Conservation (phyloP, 1,284 basidiomycete genomes). For the Puccinia brachypodii region DNA sequence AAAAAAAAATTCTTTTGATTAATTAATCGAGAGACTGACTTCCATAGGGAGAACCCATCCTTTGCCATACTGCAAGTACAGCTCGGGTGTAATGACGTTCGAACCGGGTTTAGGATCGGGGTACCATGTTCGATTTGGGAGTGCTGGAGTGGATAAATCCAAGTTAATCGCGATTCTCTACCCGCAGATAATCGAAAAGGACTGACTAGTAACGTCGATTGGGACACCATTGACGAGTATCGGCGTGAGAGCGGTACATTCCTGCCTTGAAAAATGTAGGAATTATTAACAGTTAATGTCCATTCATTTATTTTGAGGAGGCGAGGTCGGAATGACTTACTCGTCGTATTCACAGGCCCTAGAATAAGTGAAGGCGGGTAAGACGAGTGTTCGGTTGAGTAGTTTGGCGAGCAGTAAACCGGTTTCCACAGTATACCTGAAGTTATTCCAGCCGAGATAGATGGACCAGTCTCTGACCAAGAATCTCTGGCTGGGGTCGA, state of each 20-base stretch:
- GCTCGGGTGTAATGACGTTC: background rate
- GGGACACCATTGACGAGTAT: slow-evolving; percentile 31
- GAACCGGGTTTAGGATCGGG: slow-evolving; percentile 33
- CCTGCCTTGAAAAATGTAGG: slow-evolving; percentile 1
- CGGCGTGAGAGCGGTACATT: slow-evolving; percentile 35
- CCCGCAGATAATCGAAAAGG: background rate
- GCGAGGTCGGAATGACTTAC: slow-evolving; percentile 7
- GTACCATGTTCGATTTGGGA: slow-evolving; percentile 27
- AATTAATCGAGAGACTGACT: background rate
- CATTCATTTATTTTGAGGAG: background rate
- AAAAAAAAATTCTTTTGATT: background rate
- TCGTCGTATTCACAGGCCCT: slow-evolving; percentile 36
- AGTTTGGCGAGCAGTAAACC: slow-evolving; percentile 31
- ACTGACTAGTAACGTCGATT: slow-evolving; percentile 22
- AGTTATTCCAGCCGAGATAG: slow-evolving; percentile 43
- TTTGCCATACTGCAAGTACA: slow-evolving; percentile 23
- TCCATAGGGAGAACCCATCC: slow-evolving; percentile 45
- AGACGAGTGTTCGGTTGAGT: slow-evolving; percentile 37
- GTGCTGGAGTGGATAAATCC: background rate
- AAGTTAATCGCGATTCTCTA: background rate
- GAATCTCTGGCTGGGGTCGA: slow-evolving; percentile 20
- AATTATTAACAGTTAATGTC: background rate
- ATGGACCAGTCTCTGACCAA: slow-evolving; percentile 41
- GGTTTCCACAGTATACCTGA: slow-evolving; percentile 42
- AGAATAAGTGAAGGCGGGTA: slow-evolving; percentile 41